Conservation (phyloP, 2,329 filamentous ascomycete genomes). For the Fusarium sp. region DNA sequence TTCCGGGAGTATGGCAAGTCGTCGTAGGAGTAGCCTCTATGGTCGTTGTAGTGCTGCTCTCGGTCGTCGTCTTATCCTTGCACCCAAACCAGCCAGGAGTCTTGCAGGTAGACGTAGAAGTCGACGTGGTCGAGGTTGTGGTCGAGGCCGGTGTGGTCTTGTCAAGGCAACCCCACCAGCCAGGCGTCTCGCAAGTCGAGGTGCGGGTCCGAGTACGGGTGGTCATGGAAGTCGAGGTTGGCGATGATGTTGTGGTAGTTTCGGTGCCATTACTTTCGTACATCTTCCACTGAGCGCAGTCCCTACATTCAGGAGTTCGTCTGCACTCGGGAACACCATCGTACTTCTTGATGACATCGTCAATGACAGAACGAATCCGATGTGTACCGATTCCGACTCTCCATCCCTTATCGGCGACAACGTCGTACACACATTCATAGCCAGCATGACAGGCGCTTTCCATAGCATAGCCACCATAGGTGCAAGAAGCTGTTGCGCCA, state of each 20-base stretch:
- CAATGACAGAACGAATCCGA: conserved; percentile 88
- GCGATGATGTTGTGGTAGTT: conserved; percentile 72
- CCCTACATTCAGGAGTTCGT: conserved; percentile 82
- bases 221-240: conserved; percentile 62
- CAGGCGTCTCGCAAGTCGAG: conserved; percentile 88
- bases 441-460: conserved; percentile 94
- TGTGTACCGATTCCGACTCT: conserved; percentile 91
- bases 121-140: conserved; percentile 58
- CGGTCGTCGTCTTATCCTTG: conserved; percentile 59
- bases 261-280: conserved; percentile 92
- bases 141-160: conserved; percentile 64
- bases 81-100: conserved; percentile 76
- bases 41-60: conserved; percentile 48
- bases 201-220: conserved; percentile 81
- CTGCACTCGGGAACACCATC: conserved; percentile 82
- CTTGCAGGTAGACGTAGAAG: conserved; percentile 67
- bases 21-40: conserved; percentile 48
- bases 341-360: conserved; percentile 87
- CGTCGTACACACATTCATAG: conserved; percentile 89
- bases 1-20: conserved; percentile 64
- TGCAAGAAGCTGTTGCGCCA: conserved; percentile 87
- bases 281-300: conserved; percentile 95
- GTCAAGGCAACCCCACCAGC: conserved; percentile 89
- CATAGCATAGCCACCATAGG: conserved; percentile 91
- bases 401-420: conserved; percentile 91